A percentile compares a stretch with the other conserved stretches of the same genome.
These are phyloP conservation scores for Penicillium crustosum DNA, from an alignment of 2,329 filamentous ascomycete genomes.

Conservation along the genomic window DNA sequence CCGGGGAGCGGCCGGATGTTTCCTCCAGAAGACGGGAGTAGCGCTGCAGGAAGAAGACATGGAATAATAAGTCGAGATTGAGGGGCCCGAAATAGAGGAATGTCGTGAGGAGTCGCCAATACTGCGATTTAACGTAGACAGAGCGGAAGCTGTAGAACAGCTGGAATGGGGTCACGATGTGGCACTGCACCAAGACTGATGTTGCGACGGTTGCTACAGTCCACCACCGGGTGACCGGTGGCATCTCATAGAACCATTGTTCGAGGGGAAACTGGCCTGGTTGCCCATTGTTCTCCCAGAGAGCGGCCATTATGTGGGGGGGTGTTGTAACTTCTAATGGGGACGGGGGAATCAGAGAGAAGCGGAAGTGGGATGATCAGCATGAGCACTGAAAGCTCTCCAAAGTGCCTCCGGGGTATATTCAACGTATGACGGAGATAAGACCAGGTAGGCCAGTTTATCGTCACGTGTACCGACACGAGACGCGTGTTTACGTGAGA, in stretches of 20 bases:
- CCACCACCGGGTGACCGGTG: slow-evolving; percentile 94
- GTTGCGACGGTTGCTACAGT: slow-evolving; percentile 87
- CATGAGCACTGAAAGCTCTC: slow-evolving; percentile 5
- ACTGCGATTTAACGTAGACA: slow-evolving; percentile 92
- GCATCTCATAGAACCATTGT: slow-evolving; percentile 99
- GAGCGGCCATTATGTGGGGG: slow-evolving; percentile 39
- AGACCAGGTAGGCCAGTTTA: slow-evolving; percentile 10
- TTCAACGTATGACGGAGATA: slow-evolving; percentile 10
- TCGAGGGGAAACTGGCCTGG: slow-evolving; percentile 74
- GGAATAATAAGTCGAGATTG: slow-evolving; percentile 90
- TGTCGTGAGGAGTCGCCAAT: slow-evolving; percentile 93
- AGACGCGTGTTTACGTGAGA: slow-evolving; percentile 9
- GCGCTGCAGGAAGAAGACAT: slow-evolving; percentile 96
- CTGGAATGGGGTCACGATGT: slow-evolving; percentile 89
- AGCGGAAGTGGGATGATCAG: slow-evolving; percentile 1
- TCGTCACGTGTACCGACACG: slow-evolving; percentile 11
- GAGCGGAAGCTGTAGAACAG: slow-evolving; percentile 94
- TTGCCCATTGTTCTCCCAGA: slow-evolving; percentile 47
- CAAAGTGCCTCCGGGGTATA: not conserved
- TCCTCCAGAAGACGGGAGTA: slow-evolving; percentile 95
- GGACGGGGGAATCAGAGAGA: not conserved
- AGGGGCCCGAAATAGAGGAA: slow-evolving; percentile 98
- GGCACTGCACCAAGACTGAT: slow-evolving; percentile 87
- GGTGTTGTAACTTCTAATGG: not conserved
- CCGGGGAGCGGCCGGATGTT: slow-evolving; percentile 84